Base-by-base conservation (phyloP, 495 filamentous ascomycete genomes). In the Achaetomiella virescens region DNA sequence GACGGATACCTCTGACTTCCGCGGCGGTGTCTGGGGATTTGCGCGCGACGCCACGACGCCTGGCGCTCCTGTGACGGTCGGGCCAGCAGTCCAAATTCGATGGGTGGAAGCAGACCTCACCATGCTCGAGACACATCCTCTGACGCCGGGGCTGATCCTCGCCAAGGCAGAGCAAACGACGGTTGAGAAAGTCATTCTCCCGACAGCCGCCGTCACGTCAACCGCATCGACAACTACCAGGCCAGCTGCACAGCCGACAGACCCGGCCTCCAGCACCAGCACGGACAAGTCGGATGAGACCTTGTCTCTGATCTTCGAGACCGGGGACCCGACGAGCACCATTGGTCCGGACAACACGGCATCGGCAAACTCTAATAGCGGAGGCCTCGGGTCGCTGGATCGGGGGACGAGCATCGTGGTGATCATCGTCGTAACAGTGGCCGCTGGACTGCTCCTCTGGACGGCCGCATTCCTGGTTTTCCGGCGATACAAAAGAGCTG, bases 1-100 rank as follows among this genome's bases (percentile, higher is more conserved):
- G 0, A 70, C 69, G 2, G 73, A 74, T 21, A 68, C 64, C 1
- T 66, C 69, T 1, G 70, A 74, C 53, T 74, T 68, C 18, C 66
- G 73, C 0, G 71, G 73, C 0, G 70, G 72, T 14, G 64, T 74
- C 21, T 74, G 73, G 70, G 73, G 71, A 1, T 66, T 66, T 20
- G 48, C 49, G 3, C 62, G 61, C 37, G 67, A 61, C 9, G 54
- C 59, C 3, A 52, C 64, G 31, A 54, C 54, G 6, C 40, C 35
- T 6, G 66, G 61, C 2, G 56, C 63, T 0, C 38, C 52, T 14
- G 63, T 68, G 2, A 75, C 68, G n/a, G 65, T 72, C 24, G 69
- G 71, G 17, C 71, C 72, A 25, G 69, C 66, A 20, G 61, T 73
- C 17, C 70, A 73, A 48, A 72, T 72, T 31, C 72, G 71, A 29